Evolutionary conservation across 345 rosid species (phyloP).

Genomic region (Raphanus sativus): DNA sequence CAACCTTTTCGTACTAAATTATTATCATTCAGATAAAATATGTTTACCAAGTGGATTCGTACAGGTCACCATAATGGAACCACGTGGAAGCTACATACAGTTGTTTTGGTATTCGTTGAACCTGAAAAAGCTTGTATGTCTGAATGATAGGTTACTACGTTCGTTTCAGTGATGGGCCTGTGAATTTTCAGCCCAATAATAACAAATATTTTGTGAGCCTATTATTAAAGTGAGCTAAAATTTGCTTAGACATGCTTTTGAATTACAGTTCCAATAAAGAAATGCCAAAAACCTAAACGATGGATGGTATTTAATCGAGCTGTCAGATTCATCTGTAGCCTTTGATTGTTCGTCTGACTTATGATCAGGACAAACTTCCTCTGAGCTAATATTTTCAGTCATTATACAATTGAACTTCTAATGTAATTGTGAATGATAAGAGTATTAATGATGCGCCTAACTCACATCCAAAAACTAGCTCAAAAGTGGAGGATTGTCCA

Average conservation of each 20-base stretch:
- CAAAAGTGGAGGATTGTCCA: too few relatives aligned
- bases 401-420: not conserved
- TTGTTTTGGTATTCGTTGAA: conserved; percentile 6
- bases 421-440: not conserved
- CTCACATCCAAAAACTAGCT: too few relatives aligned
- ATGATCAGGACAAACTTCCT: not conserved
- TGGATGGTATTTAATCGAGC: not conserved
- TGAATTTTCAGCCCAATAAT: not conserved
- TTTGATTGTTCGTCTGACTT: not conserved
- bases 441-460: too few relatives aligned
- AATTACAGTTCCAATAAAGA: not conserved
- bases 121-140: not conserved
- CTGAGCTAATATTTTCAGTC: not conserved
- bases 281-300: not conserved
- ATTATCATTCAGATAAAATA: conserved; percentile 16
- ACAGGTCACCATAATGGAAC: not conserved
- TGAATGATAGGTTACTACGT: not conserved
- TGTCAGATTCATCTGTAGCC: not conserved
- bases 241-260: not conserved
- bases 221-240: not conserved
- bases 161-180: not conserved
- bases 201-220: not conserved
- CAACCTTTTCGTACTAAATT: conserved; percentile 22
- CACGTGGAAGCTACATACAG: conserved; percentile 20
- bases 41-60: conserved; percentile 11